Evolutionary conservation across 495 filamentous ascomycete genomes (phyloP).

Genomic region (Astrocystis sublimbata): DNA sequence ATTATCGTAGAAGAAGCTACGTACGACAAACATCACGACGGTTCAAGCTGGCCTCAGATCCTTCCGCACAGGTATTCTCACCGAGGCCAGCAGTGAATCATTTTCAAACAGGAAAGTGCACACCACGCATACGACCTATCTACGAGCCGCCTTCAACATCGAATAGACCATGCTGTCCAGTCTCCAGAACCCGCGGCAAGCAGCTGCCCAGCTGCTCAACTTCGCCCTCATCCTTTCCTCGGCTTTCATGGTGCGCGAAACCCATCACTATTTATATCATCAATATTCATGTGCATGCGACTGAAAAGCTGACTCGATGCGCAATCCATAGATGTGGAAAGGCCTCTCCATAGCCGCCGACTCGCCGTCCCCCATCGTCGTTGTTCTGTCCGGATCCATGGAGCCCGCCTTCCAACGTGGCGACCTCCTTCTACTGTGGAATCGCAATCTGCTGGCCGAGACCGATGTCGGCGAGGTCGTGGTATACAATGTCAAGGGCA

Average conservation of each 20-base stretch:
- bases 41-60: slow-evolving; percentile 29
- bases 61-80: background rate
- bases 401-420: slow-evolving; percentile 96
- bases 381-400: slow-evolving; percentile 93
- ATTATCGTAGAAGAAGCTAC: background rate
- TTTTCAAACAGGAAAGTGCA: background rate
- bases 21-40: background rate
- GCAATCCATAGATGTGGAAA: slow-evolving; percentile 72
- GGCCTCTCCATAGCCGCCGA: slow-evolving; percentile 82
- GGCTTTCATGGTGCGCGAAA: slow-evolving; percentile 73
- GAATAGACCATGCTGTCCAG: slow-evolving; percentile 65
- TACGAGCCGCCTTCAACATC: background rate
- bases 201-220: slow-evolving; percentile 87
- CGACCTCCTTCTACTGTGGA: slow-evolving; percentile 93
- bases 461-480: slow-evolving; percentile 85
- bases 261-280: background rate
- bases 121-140: background rate
- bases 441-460: slow-evolving; percentile 67
- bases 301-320: slow-evolving; percentile 1
- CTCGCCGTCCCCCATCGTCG: slow-evolving; percentile 90
- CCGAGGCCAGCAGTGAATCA: slow-evolving; percentile 28
- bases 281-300: background rate
- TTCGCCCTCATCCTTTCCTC: slow-evolving; percentile 93
- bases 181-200: slow-evolving; percentile 75
- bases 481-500: slow-evolving; percentile 89